These are phyloP conservation scores for Rhipidocladum racemiflorum DNA, from an alignment of 176 grass and related monocot genomes.

Conservation along the genomic window DNA sequence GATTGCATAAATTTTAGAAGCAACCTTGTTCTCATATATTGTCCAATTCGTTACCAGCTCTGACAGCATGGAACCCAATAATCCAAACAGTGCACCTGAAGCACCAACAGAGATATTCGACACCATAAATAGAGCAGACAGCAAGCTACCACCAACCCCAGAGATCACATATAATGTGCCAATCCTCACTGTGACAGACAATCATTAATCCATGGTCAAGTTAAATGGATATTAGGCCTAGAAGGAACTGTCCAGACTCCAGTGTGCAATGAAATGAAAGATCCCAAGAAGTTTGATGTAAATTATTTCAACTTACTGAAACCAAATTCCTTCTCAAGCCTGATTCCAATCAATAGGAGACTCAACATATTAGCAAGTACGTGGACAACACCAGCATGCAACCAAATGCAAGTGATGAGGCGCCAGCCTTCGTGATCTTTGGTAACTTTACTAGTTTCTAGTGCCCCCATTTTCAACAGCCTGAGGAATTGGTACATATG, in stretches of 20 bases:
- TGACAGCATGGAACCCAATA: constrained; percentile 90
- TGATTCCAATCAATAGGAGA: constrained; percentile 82
- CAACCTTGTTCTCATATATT: constrained; percentile 94
- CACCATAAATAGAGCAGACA: constrained; percentile 87
- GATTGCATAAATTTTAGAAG: not conserved
- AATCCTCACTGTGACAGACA: constrained; percentile 66
- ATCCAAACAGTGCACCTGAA: constrained; percentile 95
- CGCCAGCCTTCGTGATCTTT: constrained; percentile 73
- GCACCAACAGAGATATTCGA: constrained; percentile 88
- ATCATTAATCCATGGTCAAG: constrained; percentile 20
- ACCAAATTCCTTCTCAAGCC: constrained; percentile 93
- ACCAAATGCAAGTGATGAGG: constrained; percentile 91
- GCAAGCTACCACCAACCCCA: constrained; percentile 83
- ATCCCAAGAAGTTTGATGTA: not conserved
- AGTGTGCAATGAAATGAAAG: not conserved
- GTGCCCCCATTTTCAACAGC: constrained; percentile 78
- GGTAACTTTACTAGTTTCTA: constrained; percentile 65
- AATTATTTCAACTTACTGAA: constrained; percentile 49
- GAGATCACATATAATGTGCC: constrained; percentile 77
- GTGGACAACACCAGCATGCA: constrained; percentile 90
- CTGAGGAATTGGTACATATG: constrained; percentile 43
- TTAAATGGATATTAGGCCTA: constrained; percentile 4
- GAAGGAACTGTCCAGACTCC: not conserved
- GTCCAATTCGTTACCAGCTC: constrained; percentile 99
- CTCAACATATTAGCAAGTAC: constrained; percentile 87